phyloP scores from a whole-genome alignment of 2,329 filamentous ascomycete genomes.

The Diaporthe citrichinensis region DNA sequence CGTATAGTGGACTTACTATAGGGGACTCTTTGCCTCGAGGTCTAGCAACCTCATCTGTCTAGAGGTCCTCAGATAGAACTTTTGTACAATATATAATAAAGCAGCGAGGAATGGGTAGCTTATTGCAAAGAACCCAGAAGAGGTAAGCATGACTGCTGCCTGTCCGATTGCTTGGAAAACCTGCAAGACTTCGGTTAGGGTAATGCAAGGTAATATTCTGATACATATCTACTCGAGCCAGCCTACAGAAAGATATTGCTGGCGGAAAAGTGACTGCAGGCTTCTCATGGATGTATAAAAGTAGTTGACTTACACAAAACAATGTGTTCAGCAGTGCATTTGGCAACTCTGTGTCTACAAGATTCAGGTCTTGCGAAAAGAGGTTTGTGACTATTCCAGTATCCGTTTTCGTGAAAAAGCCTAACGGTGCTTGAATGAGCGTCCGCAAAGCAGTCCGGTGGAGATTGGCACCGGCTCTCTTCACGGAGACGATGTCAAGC shows the following conservation, averaged over 20 bases:
- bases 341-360: constrained; percentile 58
- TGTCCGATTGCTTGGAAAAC: constrained; percentile 55
- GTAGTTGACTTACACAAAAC: constrained; percentile 31
- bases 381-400: constrained; percentile 58
- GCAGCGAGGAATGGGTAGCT: constrained; percentile 62
- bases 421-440: constrained; percentile 55
- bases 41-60: constrained; percentile 70
- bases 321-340: constrained; percentile 50
- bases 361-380: constrained; percentile 61
- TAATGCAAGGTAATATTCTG: constrained; percentile 16
- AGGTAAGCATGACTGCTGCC: constrained; percentile 61
- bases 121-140: constrained; percentile 60
- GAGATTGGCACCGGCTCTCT: constrained; percentile 50
- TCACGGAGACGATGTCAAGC: constrained; percentile 47
- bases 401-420: constrained; percentile 59
- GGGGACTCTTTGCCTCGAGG: constrained; percentile 68
- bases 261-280: too few relatives aligned
- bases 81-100: constrained; percentile 63
- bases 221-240: neutral
- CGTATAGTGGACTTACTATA: constrained; percentile 56
- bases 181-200: neutral
- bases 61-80: constrained; percentile 69
- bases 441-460: constrained; percentile 53
- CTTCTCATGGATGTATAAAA: accelerated
- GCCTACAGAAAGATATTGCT: neutral